Evolutionary conservation across 306 rosid species (phyloP).

Genomic region (Glycine tomentella): DNA sequence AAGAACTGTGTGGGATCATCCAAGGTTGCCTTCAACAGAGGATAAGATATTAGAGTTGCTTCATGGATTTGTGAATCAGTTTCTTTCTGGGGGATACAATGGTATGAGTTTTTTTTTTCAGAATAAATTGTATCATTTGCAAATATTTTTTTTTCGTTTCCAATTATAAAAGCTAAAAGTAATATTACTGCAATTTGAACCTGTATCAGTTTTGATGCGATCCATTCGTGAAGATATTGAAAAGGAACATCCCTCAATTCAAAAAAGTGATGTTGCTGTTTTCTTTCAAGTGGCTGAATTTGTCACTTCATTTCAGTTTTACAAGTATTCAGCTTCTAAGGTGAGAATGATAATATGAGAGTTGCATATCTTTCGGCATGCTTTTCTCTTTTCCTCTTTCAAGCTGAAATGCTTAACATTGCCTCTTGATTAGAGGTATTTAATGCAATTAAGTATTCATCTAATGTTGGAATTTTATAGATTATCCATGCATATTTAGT

Average conservation of each 20-base stretch:
- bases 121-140: slow-evolving; percentile 20
- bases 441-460: slow-evolving; percentile 7
- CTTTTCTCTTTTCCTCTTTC: slow-evolving; percentile 28
- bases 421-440: not conserved
- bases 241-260: slow-evolving; percentile 85
- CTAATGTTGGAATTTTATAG: slow-evolving; percentile 16
- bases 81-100: slow-evolving; percentile 83
- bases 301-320: slow-evolving; percentile 83
- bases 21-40: slow-evolving; percentile 69
- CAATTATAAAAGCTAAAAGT: slow-evolving; percentile 36
- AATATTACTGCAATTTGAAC: slow-evolving; percentile 40
- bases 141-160: not conserved
- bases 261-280: slow-evolving; percentile 69
- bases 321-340: slow-evolving; percentile 71
- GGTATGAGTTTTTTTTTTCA: slow-evolving; percentile 53
- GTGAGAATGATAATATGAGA: slow-evolving; percentile 60
- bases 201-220: slow-evolving; percentile 80
- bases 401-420: slow-evolving; percentile 23
- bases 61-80: slow-evolving; percentile 77
- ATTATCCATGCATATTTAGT: not conserved
- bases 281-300: slow-evolving; percentile 93
- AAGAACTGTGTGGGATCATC: slow-evolving; percentile 90
- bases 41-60: slow-evolving; percentile 78
- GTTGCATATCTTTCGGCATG: slow-evolving; percentile 4
- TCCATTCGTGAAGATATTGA: slow-evolving; percentile 77